Evolutionary conservation across 2,329 filamentous ascomycete genomes (phyloP), one percentile per base, ranked within the genome.

Genomic region (Cytospora schulzeri): DNA sequence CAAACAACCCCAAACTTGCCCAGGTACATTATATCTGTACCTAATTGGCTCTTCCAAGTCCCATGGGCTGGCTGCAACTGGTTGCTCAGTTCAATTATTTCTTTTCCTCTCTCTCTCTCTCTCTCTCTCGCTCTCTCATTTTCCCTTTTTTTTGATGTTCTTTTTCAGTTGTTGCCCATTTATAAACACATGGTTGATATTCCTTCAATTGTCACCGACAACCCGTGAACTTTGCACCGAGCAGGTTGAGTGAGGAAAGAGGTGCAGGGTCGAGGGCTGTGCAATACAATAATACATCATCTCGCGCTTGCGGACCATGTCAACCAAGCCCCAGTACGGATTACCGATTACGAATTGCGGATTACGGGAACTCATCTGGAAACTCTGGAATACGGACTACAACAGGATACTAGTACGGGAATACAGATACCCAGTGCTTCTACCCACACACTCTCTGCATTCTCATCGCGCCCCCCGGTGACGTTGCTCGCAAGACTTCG

Each of bases 401-500:
- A 41, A 35, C 33, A 35, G 12, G 12, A 35, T 35, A 35, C 33
- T n/a, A 41, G 19, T 41, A 41, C 38, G 38, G 38, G 17, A 41
- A 41, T 41, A 41, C 38, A 19, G 38, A 7, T 41, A 4, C 38
- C 45, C 45, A 24, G 45, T 14, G 45, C 45, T 48, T 24, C 45
- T 22, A 48, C 22, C n/a, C n/a, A 22, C n/a, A 48, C 19, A n/a
- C 38, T 2, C 38, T 17, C 19, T 41, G 19, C 38, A 24, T 5
- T 24, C n/a, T 14, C n/a, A 24, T 24, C n/a, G 22, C 59, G 52
- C 15, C 29, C n/a, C 51, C n/a, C 29, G 45, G 53, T 56, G 52
- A 41, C 28, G 29, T 52, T 41, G 31, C 59, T 17, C 51, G 41
- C 51, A 45, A 50, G 45, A 56, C 52, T 19, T 56, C 52, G n/a